phyloP scores from a whole-genome alignment of 495 filamentous ascomycete genomes.

The Penicillium silybi region DNA sequence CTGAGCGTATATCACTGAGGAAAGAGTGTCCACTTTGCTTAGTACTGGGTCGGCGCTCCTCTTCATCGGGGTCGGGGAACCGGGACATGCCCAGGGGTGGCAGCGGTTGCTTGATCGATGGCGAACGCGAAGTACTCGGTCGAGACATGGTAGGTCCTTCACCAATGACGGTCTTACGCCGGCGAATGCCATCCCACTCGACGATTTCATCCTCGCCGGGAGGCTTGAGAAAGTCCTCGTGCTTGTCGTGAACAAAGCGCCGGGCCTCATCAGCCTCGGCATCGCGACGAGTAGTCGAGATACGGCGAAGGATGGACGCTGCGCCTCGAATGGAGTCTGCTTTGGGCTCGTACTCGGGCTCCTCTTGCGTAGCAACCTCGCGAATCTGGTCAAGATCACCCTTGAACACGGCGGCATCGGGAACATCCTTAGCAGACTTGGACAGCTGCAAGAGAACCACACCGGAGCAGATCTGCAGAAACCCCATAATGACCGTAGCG shows the following conservation, averaged over 20 bases:
- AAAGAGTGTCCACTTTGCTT: conserved; percentile 40
- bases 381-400: conserved; percentile 94
- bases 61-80: conserved; percentile 62
- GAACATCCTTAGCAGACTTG: conserved; percentile 95
- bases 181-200: conserved; percentile 91
- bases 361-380: conserved; percentile 89
- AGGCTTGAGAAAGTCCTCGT: conserved; percentile 65
- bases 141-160: conserved; percentile 40
- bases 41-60: conserved; percentile 27
- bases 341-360: conserved; percentile 92
- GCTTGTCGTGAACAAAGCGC: conserved; percentile 72
- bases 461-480: conserved; percentile 89
- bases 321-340: conserved; percentile 93
- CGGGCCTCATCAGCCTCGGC: conserved; percentile 78
- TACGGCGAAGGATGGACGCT: conserved; percentile 80
- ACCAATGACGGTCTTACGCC: conserved; percentile 69
- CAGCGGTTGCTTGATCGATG: conserved; percentile 53
- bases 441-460: conserved; percentile 98
- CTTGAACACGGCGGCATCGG: conserved; percentile 86
- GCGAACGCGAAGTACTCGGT: conserved; percentile 24
- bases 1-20: conserved; percentile 56
- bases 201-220: conserved; percentile 71
- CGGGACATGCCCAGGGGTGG: conserved; percentile 86
- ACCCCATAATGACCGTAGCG: conserved; percentile 86
- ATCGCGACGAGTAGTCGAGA: conserved; percentile 72